Evolutionary conservation across 2,329 filamentous ascomycete genomes (phyloP), one percentile per base, ranked within the genome.

Genomic region (Paracorniculantispora psalliotae): DNA sequence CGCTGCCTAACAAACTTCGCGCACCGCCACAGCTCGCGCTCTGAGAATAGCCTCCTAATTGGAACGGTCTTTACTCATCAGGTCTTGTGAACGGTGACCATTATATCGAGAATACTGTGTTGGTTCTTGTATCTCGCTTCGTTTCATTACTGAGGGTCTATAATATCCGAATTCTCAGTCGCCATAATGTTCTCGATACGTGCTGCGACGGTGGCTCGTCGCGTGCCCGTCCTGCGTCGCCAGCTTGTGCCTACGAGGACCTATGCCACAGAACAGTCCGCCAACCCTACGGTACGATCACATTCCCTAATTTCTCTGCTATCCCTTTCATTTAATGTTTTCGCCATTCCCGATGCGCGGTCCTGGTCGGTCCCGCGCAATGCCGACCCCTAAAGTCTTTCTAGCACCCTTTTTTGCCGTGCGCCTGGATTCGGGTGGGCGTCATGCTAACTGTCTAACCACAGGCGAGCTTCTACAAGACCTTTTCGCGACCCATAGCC

Each of bases 401-500:
- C n/a, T n/a, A n/a, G n/a, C n/a, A n/a, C n/a, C 12, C n/a, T 2
- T 23, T 19, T 3, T 2, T 33, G 12, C 30, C 23, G 23, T 47
- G 25, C 44, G 12, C 13, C 4, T 7, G 19, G 21, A 10, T 21
- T 19, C 41, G 3, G 2, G 4, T 15, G 15, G 25, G 23, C 21
- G 12, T n/a, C n/a, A n/a, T n/a, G 28, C 52, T 55, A 25, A 55
- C 26, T 19, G 13, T 9, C 9, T 4, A 19, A 23, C 26, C 15
- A 37, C 65, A 89, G 83, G 74, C 82, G 52, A 77, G 80, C 49
- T 92, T 92, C 75, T 93, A 91, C 78, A 87, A 84, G 68, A 85
- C 84, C 15, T 92, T 91, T 68, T 84, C 86, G 41, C 81, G 88
- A 1, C 89, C 90, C 2, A 78, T 93, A 48, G 81, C 84, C 56